Percentiles rank a stretch among this genome's conserved stretches.
These are phyloP conservation scores for Dicorynia guianensis DNA, from an alignment of 306 rosid genomes.

Conservation along the genomic window DNA sequence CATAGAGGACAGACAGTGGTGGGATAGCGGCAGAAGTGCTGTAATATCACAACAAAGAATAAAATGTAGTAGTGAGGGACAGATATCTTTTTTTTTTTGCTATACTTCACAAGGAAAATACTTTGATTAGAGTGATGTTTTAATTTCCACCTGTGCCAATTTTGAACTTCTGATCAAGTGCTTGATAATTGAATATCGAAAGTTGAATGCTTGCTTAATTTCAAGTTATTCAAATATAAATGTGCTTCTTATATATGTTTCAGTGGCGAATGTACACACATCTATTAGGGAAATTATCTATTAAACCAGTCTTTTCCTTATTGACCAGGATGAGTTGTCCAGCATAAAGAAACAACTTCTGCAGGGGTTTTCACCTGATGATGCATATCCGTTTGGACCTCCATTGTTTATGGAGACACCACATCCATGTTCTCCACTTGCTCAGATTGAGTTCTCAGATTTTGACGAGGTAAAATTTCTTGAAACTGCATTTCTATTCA, in stretches of 20 bases:
- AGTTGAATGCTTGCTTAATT: conserved; percentile 26
- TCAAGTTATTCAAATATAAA: neutral
- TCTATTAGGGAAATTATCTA: conserved; percentile 28
- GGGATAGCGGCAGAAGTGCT: neutral
- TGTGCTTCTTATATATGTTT: conserved; percentile 22
- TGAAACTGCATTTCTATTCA: conserved; percentile 38
- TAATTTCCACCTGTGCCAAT: neutral
- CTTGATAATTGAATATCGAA: conserved; percentile 12
- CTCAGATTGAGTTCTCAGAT: conserved; percentile 67
- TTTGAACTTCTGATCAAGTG: conserved; percentile 29
- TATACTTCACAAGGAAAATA: conserved; percentile 22
- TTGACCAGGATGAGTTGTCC: conserved; percentile 72
- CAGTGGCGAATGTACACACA: neutral
- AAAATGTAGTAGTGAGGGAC: neutral
- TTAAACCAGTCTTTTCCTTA: conserved; percentile 25
- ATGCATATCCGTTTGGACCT: conserved; percentile 87
- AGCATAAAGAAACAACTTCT: conserved; percentile 76
- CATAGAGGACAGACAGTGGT: no score
- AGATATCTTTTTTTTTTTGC: neutral
- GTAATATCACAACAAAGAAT: conserved; percentile 8
- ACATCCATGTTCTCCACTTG: conserved; percentile 79
- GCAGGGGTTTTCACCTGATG: conserved; percentile 87
- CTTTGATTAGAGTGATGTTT: conserved; percentile 25
- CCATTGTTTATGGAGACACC: conserved; percentile 96
- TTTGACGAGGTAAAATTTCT: conserved; percentile 70